phyloP scores from a whole-genome alignment of 116 monocot genomes.

The Papilionanthe hybrid region DNA sequence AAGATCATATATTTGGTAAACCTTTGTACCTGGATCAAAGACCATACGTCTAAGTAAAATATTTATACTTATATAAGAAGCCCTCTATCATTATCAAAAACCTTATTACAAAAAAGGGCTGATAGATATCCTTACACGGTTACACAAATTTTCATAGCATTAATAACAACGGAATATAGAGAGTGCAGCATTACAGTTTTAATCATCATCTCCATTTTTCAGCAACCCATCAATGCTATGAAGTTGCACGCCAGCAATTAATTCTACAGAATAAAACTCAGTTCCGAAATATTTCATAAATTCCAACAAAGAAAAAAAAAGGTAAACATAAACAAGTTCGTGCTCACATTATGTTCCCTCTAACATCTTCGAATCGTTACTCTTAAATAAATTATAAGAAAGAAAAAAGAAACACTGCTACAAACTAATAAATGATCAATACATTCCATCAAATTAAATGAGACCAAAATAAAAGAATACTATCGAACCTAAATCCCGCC shows the following conservation, averaged over 20 bases:
- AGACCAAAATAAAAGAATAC: neutral
- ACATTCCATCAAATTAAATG: neutral
- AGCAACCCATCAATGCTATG: neutral
- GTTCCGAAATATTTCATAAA: neutral
- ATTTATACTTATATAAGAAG: no score
- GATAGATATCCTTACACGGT: neutral
- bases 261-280: neutral
- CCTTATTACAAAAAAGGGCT: neutral
- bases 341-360: neutral
- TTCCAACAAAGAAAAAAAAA: neutral
- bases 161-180: neutral
- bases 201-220: neutral
- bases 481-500: neutral
- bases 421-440: neutral
- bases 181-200: neutral
- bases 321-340: neutral
- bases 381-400: no score
- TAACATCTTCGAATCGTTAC: neutral
- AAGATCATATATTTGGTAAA: no score
- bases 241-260: neutral
- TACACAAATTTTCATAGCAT: neutral
- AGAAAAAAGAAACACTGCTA: neutral
- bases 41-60: no score
- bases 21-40: no score
- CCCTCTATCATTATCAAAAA: neutral